Percentiles rank a stretch among this genome's conserved stretches.
Evolutionary conservation across 23 red algal species (phyloP).

Genomic region (Gracilaria gracilis): DNA sequence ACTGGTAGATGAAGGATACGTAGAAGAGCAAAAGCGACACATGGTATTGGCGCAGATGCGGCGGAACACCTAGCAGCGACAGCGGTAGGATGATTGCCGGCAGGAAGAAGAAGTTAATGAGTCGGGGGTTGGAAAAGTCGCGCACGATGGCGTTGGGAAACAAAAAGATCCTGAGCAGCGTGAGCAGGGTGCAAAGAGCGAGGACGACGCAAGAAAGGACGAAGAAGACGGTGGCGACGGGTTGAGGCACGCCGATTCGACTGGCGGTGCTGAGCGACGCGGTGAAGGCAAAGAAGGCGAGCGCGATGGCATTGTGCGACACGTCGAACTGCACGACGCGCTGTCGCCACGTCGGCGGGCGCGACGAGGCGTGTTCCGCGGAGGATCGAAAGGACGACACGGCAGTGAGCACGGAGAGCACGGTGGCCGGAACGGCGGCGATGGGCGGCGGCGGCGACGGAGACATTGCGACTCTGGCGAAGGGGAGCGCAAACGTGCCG

Average conservation of each 20-base stretch:
- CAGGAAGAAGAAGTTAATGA: constrained; percentile 48
- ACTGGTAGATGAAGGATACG: constrained; percentile 9
- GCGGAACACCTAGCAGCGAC: not conserved
- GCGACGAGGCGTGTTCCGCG: not conserved
- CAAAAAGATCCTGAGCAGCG: not conserved
- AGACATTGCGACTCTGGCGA: not conserved
- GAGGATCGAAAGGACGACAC: not conserved
- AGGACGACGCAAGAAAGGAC: constrained; percentile 1
- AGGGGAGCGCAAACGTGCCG: not conserved
- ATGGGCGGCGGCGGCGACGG: not conserved
- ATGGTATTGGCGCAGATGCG: not conserved
- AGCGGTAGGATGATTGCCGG: constrained; percentile 19
- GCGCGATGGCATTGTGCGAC: constrained; percentile 23
- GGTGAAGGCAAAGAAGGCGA: constrained; percentile 46
- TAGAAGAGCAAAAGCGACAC: constrained; percentile 1
- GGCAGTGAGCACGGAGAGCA: not conserved
- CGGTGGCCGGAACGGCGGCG: not conserved
- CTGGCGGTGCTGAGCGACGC: not conserved
- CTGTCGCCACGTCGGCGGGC: not conserved
- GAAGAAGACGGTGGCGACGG: not conserved
- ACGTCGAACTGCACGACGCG: constrained; percentile 28
- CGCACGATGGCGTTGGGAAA: not conserved
- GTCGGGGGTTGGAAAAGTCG: constrained; percentile 20
- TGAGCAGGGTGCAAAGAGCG: not conserved
- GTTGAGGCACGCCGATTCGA: not conserved